Conservation (phyloP, 495 filamentous ascomycete genomes). For the Lasiosphaeria hispida region DNA sequence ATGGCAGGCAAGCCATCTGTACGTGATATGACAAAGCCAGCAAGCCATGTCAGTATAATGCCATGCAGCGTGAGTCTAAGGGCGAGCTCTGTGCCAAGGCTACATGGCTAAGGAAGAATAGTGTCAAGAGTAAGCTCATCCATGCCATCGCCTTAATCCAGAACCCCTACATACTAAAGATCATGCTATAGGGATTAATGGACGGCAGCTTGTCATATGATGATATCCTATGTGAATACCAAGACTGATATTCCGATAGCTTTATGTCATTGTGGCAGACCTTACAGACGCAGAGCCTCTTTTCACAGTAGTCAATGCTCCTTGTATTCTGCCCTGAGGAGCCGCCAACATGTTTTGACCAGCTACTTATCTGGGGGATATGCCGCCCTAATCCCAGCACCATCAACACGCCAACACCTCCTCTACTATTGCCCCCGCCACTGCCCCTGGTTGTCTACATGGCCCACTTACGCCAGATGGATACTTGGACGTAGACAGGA, state of each 20-base stretch:
- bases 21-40: background rate
- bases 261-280: background rate
- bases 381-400: background rate
- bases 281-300: background rate
- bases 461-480: background rate
- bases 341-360: background rate
- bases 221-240: slow-evolving; percentile 2
- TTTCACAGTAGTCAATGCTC: background rate
- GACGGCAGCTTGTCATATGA: slow-evolving; percentile 2
- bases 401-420: background rate
- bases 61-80: slow-evolving; percentile 5
- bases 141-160: slow-evolving; percentile 1
- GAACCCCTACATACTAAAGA: slow-evolving; percentile 6
- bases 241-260: background rate
- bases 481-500: slow-evolving; percentile 8
- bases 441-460: slow-evolving; percentile 1
- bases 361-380: background rate
- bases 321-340: background rate
- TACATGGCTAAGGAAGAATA: slow-evolving; percentile 1
- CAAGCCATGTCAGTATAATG: slow-evolving; percentile 7
- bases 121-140: background rate
- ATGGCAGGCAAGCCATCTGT: slow-evolving; percentile 4
- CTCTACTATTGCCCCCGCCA: background rate
- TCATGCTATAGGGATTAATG: slow-evolving; percentile 1
- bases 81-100: slow-evolving; percentile 8